Base-by-base conservation (phyloP, 352 stramenopile genomes). In the Blastocystis sp. region DNA sequence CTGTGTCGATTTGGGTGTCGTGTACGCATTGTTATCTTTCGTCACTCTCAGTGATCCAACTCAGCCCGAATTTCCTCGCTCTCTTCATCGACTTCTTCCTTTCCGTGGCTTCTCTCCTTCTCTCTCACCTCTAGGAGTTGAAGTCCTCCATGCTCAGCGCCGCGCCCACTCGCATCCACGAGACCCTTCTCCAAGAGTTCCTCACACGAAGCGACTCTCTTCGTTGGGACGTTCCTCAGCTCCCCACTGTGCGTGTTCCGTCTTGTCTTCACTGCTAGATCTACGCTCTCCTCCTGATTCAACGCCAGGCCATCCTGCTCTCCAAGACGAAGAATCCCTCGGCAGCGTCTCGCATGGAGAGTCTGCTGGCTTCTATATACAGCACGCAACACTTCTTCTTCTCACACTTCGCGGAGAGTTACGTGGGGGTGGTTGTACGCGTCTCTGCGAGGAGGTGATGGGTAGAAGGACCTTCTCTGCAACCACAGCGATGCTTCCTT, bases 391-490 rank as follows among this genome's bases (percentile, higher is more conserved):
- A 55, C 45, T 55, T 55, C 45, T 55, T 55, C 45, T 16, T 55
- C 45, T 0, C 45, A 16, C 45, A 55, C 45, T 16, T 19, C 16
- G 6, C 16, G 45, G 6, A 6, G 45, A 16, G 16, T 6, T 55
- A 19, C 45, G 6, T 55, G 6, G 45, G 6, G 45, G 45, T 55
- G 6, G 9, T 16, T 55, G 45, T 55, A 19, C 6, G 45, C 31
- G n/a, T 63, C 19, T 51, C 4, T 21, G 50, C 31, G 24, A 26
- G 67, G 9, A 6, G n/a, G 21, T 70, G 35, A 50, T 55, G n/a
- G 24, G 51, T 70, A 85, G 74, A 85, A n/a, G 31, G 74, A 85
- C 26, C 13, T 85, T 9, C 33, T 85, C 16, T 59, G 26, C 13
- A 59, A 85, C 60, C 50, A 67, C 74, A 85, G 45, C 37, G 74